Percentiles rank a stretch among this genome's conserved stretches.
Evolutionary conservation across 352 stramenopile genomes (phyloP).

Genomic region (Phytophthora colocasiae): DNA sequence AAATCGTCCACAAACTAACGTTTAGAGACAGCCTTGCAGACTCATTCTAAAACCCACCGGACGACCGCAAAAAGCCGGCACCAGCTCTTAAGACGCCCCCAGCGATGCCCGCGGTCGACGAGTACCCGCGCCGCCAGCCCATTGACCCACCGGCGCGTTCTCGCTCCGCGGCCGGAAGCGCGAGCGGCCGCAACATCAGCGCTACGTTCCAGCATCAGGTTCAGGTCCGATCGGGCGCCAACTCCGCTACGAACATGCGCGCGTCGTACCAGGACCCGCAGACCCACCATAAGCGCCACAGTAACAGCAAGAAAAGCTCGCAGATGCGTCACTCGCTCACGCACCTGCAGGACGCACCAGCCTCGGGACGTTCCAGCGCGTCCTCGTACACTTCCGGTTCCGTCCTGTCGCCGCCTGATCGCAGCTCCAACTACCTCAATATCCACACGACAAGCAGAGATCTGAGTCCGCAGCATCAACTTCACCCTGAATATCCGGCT

Average conservation of each 20-base stretch:
- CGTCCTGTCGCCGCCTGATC: slow-evolving; percentile 29
- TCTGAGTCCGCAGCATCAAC: slow-evolving; percentile 38
- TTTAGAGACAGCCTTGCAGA: slow-evolving; percentile 24
- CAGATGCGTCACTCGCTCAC: slow-evolving; percentile 60
- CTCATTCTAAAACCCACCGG: slow-evolving; percentile 13
- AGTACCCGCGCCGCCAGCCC: slow-evolving; percentile 29
- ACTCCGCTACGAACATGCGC: slow-evolving; percentile 19
- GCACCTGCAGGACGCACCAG: slow-evolving; percentile 47
- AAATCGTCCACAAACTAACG: slow-evolving; percentile 22
- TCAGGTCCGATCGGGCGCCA: slow-evolving; percentile 18
- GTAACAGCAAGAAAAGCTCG: slow-evolving; percentile 39
- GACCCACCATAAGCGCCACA: slow-evolving; percentile 32
- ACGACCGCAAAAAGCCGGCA: slow-evolving; percentile 13
- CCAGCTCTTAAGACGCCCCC: not conserved
- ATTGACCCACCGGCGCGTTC: slow-evolving; percentile 17
- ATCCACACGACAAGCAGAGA: slow-evolving; percentile 35
- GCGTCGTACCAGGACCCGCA: slow-evolving; percentile 50
- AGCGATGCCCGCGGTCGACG: slow-evolving; percentile 49
- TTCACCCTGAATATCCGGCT: slow-evolving; percentile 44
- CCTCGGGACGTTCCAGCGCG: slow-evolving; percentile 32
- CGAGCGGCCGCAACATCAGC: slow-evolving; percentile 25
- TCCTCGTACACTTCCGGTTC: slow-evolving; percentile 40
- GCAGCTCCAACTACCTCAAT: slow-evolving; percentile 29
- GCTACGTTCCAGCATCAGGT: slow-evolving; percentile 46
- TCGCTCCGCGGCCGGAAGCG: slow-evolving; percentile 20